Percentiles rank a stretch among this genome's conserved stretches.
Evolutionary conservation across 108 stramenopile species (phyloP).

Genomic region (Aurantiochytrium sp.): DNA sequence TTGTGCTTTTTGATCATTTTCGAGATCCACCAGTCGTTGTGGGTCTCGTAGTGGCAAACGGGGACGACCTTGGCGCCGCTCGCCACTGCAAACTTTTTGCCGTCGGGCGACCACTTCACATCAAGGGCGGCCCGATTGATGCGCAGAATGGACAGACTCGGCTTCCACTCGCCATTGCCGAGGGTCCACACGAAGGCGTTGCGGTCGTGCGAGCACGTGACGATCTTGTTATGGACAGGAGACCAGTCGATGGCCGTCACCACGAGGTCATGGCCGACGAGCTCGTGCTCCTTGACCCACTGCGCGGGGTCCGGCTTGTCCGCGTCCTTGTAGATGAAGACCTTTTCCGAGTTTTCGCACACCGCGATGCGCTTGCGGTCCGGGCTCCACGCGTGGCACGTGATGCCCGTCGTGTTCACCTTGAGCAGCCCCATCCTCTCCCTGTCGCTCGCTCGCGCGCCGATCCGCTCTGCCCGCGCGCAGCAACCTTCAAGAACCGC

Average conservation of each 20-base stretch:
- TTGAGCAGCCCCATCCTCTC: constrained; percentile 21
- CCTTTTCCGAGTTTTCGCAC: neutral
- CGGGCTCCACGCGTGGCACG: constrained; percentile 47
- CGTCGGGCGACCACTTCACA: constrained; percentile 52
- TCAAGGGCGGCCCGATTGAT: constrained; percentile 52
- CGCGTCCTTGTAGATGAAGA: neutral
- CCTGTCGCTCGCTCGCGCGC: neutral
- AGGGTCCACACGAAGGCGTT: constrained; percentile 60
- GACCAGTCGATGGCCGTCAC: constrained; percentile 56
- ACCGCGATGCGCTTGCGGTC: constrained; percentile 6
- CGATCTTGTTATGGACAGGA: constrained; percentile 52
- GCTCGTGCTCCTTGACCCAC: neutral
- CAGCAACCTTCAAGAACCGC: too few species aligned
- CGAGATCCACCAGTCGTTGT: constrained; percentile 55
- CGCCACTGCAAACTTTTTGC: constrained; percentile 52
- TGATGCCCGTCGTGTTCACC: constrained; percentile 31
- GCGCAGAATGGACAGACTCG: constrained; percentile 45
- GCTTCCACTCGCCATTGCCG: constrained; percentile 39
- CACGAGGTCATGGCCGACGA: constrained; percentile 43
- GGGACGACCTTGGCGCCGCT: constrained; percentile 50
- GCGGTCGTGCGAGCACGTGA: constrained; percentile 58
- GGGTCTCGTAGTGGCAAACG: constrained; percentile 43
- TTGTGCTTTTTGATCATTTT: constrained; percentile 58
- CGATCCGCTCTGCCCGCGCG: too few species aligned
- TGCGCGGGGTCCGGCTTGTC: constrained; percentile 3